Conservation (phyloP, 306 rosid species). For the Casuarina cunninghamiana region DNA sequence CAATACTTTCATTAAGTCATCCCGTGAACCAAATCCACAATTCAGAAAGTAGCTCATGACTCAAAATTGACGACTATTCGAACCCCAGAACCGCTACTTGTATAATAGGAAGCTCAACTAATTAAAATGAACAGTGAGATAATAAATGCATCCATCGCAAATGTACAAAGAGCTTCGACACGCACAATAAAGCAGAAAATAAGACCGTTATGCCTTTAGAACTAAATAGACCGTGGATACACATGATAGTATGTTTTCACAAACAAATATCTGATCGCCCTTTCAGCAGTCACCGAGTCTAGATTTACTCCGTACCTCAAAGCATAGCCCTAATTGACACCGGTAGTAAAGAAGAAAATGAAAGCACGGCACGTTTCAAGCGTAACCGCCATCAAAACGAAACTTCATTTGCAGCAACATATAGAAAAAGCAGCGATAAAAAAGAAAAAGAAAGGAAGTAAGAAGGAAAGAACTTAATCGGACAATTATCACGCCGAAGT, state of each 20-base stretch:
- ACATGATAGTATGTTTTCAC: not conserved
- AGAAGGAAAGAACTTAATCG: conserved; percentile 14
- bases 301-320: too few species aligned
- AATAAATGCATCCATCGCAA: not conserved
- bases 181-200: not conserved
- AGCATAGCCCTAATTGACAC: too few species aligned
- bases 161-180: not conserved
- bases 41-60: not conserved
- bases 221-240: not conserved
- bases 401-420: not conserved
- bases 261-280: not conserved
- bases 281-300: not conserved
- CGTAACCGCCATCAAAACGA: conserved; percentile 11
- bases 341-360: too few species aligned
- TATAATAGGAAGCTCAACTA: not conserved
- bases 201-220: not conserved
- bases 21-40: not conserved
- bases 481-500: conserved; percentile 1
- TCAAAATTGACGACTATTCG: not conserved
- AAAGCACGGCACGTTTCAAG: not conserved
- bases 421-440: not conserved
- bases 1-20: not conserved
- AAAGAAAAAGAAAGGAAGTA: not conserved
- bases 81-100: not conserved
- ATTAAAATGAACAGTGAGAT: not conserved